Evolutionary conservation across 495 filamentous ascomycete genomes (phyloP).

Genomic region (Penicillium malachiteum): DNA sequence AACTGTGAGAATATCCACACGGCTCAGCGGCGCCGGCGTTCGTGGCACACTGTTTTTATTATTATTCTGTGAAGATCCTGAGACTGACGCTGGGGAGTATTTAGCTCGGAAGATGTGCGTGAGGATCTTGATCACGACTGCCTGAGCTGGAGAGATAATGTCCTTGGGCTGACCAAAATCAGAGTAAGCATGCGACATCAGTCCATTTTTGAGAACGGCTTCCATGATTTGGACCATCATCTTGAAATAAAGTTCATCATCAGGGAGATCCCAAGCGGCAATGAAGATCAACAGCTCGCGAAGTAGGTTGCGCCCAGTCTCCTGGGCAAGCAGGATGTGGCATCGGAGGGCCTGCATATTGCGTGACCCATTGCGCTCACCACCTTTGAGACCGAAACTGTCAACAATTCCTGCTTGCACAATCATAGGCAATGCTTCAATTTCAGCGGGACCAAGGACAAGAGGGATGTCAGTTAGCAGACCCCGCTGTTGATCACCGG

Average conservation of each 20-base stretch:
- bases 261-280: slow-evolving; percentile 90
- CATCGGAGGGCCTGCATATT: slow-evolving; percentile 85
- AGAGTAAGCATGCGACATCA: slow-evolving; percentile 87
- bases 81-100: slow-evolving; percentile 55
- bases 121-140: slow-evolving; percentile 83
- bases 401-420: slow-evolving; percentile 83
- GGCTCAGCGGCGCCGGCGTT: slow-evolving; percentile 35
- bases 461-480: slow-evolving; percentile 91
- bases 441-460: slow-evolving; percentile 87
- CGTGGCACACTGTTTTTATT: slow-evolving; percentile 21
- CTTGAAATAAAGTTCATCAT: slow-evolving; percentile 89
- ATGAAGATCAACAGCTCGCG: slow-evolving; percentile 93
- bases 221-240: slow-evolving; percentile 95
- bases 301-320: slow-evolving; percentile 82
- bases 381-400: slow-evolving; percentile 45
- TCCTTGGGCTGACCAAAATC: slow-evolving; percentile 90
- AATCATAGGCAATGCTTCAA: slow-evolving; percentile 92
- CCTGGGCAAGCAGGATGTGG: slow-evolving; percentile 81
- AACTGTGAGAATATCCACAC: slow-evolving; percentile 68
- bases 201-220: slow-evolving; percentile 78
- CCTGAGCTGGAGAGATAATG: slow-evolving; percentile 91
- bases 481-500: slow-evolving; percentile 81
- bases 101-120: slow-evolving; percentile 82
- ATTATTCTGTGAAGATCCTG: slow-evolving; percentile 36
- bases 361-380: slow-evolving; percentile 58